Evolutionary conservation across 305 asterid species (phyloP).

Genomic region (Coffea humblotiana): DNA sequence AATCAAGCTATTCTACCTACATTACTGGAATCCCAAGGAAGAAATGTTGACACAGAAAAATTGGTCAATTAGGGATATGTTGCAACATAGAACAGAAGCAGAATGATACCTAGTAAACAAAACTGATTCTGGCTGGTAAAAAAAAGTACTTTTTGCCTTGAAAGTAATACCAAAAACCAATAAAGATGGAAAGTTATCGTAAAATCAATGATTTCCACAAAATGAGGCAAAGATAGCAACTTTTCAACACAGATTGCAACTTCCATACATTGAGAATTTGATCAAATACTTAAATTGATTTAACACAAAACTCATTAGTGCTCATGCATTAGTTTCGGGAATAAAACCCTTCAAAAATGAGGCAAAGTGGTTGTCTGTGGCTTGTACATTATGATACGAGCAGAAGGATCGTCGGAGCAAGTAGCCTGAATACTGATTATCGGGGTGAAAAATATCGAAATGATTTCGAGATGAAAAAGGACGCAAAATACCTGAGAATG

Average conservation of each 20-base stretch:
- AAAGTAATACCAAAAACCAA: background rate
- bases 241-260: background rate
- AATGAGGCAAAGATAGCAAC: background rate
- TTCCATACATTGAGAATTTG: background rate
- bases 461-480: background rate
- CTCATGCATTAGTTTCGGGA: background rate
- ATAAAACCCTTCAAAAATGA: no score
- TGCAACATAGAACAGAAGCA: background rate
- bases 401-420: background rate
- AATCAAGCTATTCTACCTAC: no score
- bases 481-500: constrained; percentile 48
- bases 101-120: background rate
- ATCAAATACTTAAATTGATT: background rate
- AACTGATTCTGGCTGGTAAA: background rate
- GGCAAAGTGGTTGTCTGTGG: no score
- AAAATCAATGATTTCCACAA: background rate
- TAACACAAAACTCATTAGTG: background rate
- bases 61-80: background rate
- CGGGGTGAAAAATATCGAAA: no score
- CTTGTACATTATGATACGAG: background rate
- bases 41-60: background rate
- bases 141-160: background rate
- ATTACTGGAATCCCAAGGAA: background rate
- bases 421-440: background rate
- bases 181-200: background rate